Evolutionary conservation across 495 filamentous ascomycete species (phyloP), one percentile per base, ranked within the genome.

Genomic region (Penicillium arizonense): DNA sequence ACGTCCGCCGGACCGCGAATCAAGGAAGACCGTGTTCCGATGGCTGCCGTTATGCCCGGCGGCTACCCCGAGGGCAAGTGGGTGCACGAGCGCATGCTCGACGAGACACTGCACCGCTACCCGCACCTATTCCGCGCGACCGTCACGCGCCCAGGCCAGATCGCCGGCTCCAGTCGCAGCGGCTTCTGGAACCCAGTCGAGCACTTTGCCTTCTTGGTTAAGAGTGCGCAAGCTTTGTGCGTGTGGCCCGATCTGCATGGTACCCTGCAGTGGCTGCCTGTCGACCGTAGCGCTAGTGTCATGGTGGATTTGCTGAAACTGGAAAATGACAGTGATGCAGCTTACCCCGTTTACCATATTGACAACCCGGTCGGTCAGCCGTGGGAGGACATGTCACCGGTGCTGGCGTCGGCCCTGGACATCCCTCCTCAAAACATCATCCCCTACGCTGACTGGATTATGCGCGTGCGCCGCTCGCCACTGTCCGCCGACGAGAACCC

Each of bases 121-220:
- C 59, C 51, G 33, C 33, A 38, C 5, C 39, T 13, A 2, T 57
- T 58, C 51, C 33, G 55, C n/a, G 32, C 44, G 0, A 60, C 58
- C 0, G 20, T 21, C 10, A 76, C 75, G 1, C 67, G 79, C 0
- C 55, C 70, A 0, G 81, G 77, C 0, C 79, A 83, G 62, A 72
- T 82, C 12, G 65, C 78, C 0, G 81, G 82, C 0, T 79, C 75
- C 0, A 71, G 33, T 0, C 74, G 70, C 0, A 80, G 58, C 39
- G 82, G 82, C 0, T 77, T 72, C 46, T 85, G 80, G 81, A 85
- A 83, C 46, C 62, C 64, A 0, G 49, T 68, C 16, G 82, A 83
- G 54, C 76, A 82, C 56, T 59, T 83, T 10, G 39, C 62, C 12
- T 78, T 76, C 48, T 36, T 85, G 40, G 38, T 82, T 39, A 83